Evolutionary conservation across 306 rosid genomes (phyloP).

Genomic region (Aeschynomene evenia): DNA sequence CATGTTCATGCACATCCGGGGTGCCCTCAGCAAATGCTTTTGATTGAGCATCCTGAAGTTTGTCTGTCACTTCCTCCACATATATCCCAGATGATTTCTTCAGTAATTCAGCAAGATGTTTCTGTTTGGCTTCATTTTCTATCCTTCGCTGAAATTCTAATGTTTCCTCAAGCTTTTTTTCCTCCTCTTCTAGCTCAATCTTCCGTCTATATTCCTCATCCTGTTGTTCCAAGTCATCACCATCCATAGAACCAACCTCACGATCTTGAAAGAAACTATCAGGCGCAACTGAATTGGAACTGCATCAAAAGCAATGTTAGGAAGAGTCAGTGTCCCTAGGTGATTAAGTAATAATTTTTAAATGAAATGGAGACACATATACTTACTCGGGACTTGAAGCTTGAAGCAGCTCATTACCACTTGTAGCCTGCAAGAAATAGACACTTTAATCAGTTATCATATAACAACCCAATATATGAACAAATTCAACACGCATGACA

Average conservation of each 20-base stretch:
- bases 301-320: slow-evolving; percentile 44
- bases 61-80: slow-evolving; percentile 45
- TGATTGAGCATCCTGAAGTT: slow-evolving; percentile 37
- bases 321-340: slow-evolving; percentile 21
- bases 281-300: slow-evolving; percentile 50
- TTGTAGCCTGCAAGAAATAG: slow-evolving; percentile 51
- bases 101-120: slow-evolving; percentile 86
- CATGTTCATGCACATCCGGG: slow-evolving; percentile 37
- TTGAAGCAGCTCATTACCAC: slow-evolving; percentile 47
- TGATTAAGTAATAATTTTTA: background rate
- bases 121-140: slow-evolving; percentile 92
- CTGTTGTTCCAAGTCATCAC: slow-evolving; percentile 56
- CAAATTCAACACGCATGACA: slow-evolving; percentile 29
- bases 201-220: slow-evolving; percentile 79
- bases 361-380: slow-evolving; percentile 31
- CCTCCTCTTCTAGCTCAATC: slow-evolving; percentile 87
- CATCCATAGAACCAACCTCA: slow-evolving; percentile 49
- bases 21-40: slow-evolving; percentile 39
- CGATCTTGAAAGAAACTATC: slow-evolving; percentile 58
- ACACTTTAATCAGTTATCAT: slow-evolving; percentile 31
- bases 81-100: slow-evolving; percentile 56
- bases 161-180: slow-evolving; percentile 89
- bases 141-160: slow-evolving; percentile 85
- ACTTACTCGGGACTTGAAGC: slow-evolving; percentile 48
- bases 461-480: slow-evolving; percentile 30